A percentile compares a stretch with the other conserved stretches of the same genome.
Conservation (phyloP, 31 red algal species). For the Asparagopsis taxiformis region DNA sequence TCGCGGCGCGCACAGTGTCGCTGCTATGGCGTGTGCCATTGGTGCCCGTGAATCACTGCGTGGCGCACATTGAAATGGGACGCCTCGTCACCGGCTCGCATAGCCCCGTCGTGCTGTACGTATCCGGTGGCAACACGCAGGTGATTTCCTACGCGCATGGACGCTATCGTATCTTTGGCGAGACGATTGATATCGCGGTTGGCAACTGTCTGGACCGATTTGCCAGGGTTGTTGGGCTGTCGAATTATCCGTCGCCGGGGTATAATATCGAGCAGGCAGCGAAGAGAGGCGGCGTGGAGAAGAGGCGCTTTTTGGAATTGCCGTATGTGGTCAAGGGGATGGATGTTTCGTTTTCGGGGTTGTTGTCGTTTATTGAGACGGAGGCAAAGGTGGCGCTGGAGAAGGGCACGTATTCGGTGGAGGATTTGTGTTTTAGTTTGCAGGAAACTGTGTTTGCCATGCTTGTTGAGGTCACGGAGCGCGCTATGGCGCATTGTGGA, state of each 20-base stretch:
- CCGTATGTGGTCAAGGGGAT: constrained; percentile 99
- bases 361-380: constrained; percentile 83
- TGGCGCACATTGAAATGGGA: constrained; percentile 99
- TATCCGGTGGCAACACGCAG: constrained; percentile 98
- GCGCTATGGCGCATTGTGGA: constrained; percentile 96
- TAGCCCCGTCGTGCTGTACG: constrained; percentile 94
- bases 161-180: constrained; percentile 98
- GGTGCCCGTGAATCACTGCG: constrained; percentile 97
- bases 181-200: constrained; percentile 99
- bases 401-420: constrained; percentile 46
- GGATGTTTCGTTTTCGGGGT: constrained; percentile 98
- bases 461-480: constrained; percentile 98
- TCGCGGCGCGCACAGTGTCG: constrained; percentile 84
- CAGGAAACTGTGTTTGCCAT: constrained; percentile 99
- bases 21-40: constrained; percentile 74
- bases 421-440: constrained; percentile 94
- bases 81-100: constrained; percentile 83
- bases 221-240: constrained; percentile 89
- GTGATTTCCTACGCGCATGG: constrained; percentile 92
- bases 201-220: constrained; percentile 99
- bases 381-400: constrained; percentile 49
- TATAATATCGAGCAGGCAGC: constrained; percentile 96
- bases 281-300: constrained; percentile 60
- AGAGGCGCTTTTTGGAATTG: constrained; percentile 68
- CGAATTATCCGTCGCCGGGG: constrained; percentile 92